phyloP scores from a whole-genome alignment of 108 stramenopile genomes.

The Nannochloropsis gaditana region DNA sequence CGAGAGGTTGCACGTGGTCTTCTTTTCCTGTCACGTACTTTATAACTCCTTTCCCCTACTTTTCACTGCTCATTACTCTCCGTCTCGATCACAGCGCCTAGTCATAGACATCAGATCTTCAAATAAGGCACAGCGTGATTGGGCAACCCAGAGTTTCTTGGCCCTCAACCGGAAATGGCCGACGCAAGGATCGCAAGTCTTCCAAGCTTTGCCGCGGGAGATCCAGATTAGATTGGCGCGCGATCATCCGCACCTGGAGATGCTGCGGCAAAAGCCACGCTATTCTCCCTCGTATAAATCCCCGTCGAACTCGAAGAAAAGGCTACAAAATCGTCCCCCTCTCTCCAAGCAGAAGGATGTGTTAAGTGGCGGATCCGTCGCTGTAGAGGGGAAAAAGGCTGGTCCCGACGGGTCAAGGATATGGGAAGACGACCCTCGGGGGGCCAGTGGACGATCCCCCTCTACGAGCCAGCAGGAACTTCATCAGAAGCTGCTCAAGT shows the following conservation, averaged over 20 bases:
- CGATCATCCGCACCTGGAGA: background rate
- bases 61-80: background rate
- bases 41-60: background rate
- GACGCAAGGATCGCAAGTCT: background rate
- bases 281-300: background rate
- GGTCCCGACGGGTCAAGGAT: too few species aligned
- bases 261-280: background rate
- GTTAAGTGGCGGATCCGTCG: background rate
- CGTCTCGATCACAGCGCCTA: background rate
- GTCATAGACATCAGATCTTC: background rate
- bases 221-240: background rate
- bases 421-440: background rate
- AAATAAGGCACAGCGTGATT: background rate
- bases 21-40: background rate
- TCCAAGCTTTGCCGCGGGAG: background rate
- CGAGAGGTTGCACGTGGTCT: background rate
- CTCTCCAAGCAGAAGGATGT: background rate
- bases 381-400: background rate
- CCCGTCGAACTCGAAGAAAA: background rate
- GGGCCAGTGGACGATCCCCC: background rate
- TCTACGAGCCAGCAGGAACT: background rate
- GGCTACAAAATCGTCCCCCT: too few species aligned
- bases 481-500: background rate
- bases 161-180: background rate
- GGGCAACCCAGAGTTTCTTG: background rate